Base-by-base conservation (phyloP, 805 yeast species). In the Starmerella stigmatis region DNA sequence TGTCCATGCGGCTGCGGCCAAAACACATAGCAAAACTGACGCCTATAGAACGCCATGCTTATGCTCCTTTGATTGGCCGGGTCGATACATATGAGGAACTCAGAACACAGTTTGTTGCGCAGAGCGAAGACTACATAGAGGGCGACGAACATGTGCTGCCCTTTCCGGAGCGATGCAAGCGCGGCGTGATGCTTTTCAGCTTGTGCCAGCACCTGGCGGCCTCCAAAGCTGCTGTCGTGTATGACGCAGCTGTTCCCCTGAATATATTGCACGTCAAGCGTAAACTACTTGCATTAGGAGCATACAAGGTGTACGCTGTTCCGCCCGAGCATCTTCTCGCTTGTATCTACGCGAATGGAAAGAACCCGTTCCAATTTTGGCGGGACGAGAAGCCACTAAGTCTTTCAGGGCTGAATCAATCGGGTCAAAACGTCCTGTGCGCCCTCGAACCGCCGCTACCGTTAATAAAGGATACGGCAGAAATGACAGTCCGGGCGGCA, bases 101-200 rank as follows among this genome's bases (percentile, higher is more conserved):
- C 19, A 25, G 44, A 2, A 46, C 45, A n/a, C 26, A 8, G 16
- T 52, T 41, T 29, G 13, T 47, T 2, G 38, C 53, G 3, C 44
- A 49, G 26, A 42, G 50, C 38, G 20, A 32, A 11, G 8, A 15
- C 12, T 53, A 52, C 29, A 30, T 28, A 3, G 46, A 44, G 15
- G 51, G 52, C 9, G 57, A 53, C 38, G 57, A 53, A 41, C 22
- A 42, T n/a, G 45, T 49, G 6, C 48, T 53, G 16, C 57, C 57
- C 2, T 53, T 45, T 35, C 52, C 57, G 2, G 57, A 53, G 32
- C 25, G 57, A n/a, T 46, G 48, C 10, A 37, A 22, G 15, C 28
- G 35, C 15, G 57, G 57, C 9, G 34, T 52, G 16, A 45, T 48
- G 54, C 49, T 53, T 5, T 31, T 28, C 28, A 32, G 48, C 3